Conservation (phyloP, 257 asterid species). For the Gynochthodes officinalis region DNA sequence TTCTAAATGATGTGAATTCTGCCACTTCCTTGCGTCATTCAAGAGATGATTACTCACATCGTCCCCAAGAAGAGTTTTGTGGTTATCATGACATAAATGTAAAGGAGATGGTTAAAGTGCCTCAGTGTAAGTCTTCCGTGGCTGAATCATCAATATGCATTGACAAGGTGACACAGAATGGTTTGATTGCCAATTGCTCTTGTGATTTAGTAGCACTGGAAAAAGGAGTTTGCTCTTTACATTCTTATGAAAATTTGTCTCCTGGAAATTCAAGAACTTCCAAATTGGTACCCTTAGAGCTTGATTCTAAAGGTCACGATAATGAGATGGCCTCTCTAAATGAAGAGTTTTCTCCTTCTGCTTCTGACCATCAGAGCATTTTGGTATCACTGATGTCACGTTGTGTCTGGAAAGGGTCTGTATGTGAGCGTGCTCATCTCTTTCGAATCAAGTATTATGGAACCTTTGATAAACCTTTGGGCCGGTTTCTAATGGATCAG, state of each 20-base stretch:
- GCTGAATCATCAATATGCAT: constrained; percentile 13
- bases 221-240: constrained; percentile 27
- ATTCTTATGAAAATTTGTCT: constrained; percentile 27
- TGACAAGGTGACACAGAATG: constrained; percentile 24
- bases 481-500: constrained; percentile 60
- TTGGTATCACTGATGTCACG: constrained; percentile 74
- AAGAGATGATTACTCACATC: constrained; percentile 24
- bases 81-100: constrained; percentile 30
- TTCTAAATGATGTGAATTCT: constrained; percentile 28
- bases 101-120: constrained; percentile 20
- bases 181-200: constrained; percentile 17
- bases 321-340: constrained; percentile 35
- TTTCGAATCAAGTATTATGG: constrained; percentile 73
- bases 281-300: constrained; percentile 23
- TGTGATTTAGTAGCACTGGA: constrained; percentile 25
- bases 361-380: constrained; percentile 73
- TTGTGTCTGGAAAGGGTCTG: constrained; percentile 63
- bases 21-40: constrained; percentile 19
- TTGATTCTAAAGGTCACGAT: constrained; percentile 26
- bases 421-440: constrained; percentile 78
- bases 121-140: constrained; percentile 10
- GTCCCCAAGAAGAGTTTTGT: constrained; percentile 33
- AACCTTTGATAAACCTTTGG: constrained; percentile 70
- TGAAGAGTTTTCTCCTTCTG: constrained; percentile 60
- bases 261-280: constrained; percentile 27